Percentiles rank a stretch among this genome's conserved stretches.
Conservation (phyloP, 148 eudicot species). For the Vaccinium vitisidaea region DNA sequence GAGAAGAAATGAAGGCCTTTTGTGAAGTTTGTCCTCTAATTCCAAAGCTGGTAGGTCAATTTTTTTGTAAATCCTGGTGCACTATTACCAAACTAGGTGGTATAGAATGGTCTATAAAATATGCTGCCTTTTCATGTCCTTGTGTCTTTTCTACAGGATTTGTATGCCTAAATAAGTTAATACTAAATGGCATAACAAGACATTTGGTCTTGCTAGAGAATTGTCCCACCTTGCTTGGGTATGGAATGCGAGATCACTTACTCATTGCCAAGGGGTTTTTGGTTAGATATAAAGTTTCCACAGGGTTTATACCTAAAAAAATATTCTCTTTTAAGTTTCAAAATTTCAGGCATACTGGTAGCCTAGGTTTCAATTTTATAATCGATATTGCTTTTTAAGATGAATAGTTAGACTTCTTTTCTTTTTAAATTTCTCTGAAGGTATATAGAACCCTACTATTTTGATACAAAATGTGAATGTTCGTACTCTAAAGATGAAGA, state of each 20-base stretch:
- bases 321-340: not conserved
- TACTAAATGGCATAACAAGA: not conserved
- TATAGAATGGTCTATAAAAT: not conserved
- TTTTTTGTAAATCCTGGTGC: not conserved
- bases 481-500: not conserved
- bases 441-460: not conserved
- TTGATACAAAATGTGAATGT: not conserved
- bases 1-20: conserved; percentile 81
- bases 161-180: not conserved
- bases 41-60: conserved; percentile 71
- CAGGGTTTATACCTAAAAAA: not conserved
- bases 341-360: not conserved
- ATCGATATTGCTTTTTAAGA: not conserved
- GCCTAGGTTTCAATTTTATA: not conserved
- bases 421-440: not conserved
- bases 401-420: not conserved
- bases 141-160: not conserved
- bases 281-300: not conserved
- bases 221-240: not conserved
- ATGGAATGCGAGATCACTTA: not conserved
- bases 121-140: not conserved
- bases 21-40: conserved; percentile 60
- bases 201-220: not conserved
- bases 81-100: not conserved
- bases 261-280: not conserved